Evolutionary conservation across 805 yeast genomes (phyloP).

Genomic region (Myxozyma neotropica): DNA sequence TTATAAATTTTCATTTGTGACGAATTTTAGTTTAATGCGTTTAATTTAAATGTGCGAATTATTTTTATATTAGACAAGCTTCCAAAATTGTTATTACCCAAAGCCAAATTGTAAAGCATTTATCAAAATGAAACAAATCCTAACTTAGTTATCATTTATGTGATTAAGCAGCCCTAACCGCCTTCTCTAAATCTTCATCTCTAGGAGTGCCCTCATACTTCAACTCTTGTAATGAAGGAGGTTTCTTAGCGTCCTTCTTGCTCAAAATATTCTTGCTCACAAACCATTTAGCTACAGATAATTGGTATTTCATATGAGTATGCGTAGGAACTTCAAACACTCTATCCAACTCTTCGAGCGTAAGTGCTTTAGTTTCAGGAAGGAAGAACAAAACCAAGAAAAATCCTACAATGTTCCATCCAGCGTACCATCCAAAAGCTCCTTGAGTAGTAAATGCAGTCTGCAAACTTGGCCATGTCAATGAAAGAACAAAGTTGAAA

Average conservation of each 20-base stretch:
- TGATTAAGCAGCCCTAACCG: background rate
- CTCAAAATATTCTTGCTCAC: slow-evolving; percentile 30
- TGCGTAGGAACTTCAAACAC: slow-evolving; percentile 38
- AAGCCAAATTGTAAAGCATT: no score
- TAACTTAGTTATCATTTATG: no score
- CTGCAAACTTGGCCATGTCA: slow-evolving; percentile 77
- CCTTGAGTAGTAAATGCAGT: slow-evolving; percentile 74
- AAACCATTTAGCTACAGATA: slow-evolving; percentile 48
- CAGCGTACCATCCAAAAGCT: slow-evolving; percentile 88
- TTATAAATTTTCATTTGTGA: no score
- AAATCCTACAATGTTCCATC: slow-evolving; percentile 78
- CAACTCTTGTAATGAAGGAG: slow-evolving; percentile 7
- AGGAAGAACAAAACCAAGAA: slow-evolving; percentile 54
- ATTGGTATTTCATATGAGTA: slow-evolving; percentile 27
- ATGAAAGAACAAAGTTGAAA: slow-evolving; percentile 60
- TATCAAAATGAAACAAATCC: no score
- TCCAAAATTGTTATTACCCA: background rate
- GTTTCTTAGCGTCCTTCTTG: slow-evolving; percentile 9
- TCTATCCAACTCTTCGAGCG: slow-evolving; percentile 58
- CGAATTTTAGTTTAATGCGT: no score
- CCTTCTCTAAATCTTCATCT: slow-evolving; percentile 8
- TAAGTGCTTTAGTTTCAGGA: slow-evolving; percentile 66
- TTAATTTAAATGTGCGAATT: background rate
- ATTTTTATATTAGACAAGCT: background rate
- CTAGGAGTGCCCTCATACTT: background rate